Evolutionary conservation across 805 yeast species (phyloP).

Genomic region (Ogataea nitratoaversa): DNA sequence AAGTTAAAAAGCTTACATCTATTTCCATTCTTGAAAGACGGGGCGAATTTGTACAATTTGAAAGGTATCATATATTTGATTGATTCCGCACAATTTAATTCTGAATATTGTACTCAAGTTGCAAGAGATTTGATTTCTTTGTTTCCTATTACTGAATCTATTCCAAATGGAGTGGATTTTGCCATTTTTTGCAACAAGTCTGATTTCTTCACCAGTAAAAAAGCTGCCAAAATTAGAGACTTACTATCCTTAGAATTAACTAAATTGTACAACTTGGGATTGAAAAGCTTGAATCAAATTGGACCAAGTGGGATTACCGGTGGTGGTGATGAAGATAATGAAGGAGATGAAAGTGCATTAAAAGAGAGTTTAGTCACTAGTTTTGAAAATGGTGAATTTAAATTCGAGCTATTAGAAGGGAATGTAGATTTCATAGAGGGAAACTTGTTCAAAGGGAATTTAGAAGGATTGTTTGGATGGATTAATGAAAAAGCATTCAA

Average conservation of each 20-base stretch:
- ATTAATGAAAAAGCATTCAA: slow-evolving; percentile 70
- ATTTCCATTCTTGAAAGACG: slow-evolving; percentile 42
- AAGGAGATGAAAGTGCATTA: slow-evolving; percentile 22
- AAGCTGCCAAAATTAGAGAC: slow-evolving; percentile 54
- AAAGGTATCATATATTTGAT: slow-evolving; percentile 71
- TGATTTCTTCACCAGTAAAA: slow-evolving; percentile 81
- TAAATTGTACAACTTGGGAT: slow-evolving; percentile 45
- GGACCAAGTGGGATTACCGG: slow-evolving; percentile 26
- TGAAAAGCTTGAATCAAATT: slow-evolving; percentile 42
- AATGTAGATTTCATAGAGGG: slow-evolving; percentile 70
- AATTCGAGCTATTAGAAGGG: slow-evolving; percentile 68
- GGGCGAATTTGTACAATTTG: slow-evolving; percentile 34
- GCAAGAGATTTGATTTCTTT: slow-evolving; percentile 58
- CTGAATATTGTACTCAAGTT: slow-evolving; percentile 43
- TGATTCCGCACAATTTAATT: slow-evolving; percentile 63
- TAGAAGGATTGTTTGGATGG: slow-evolving; percentile 71
- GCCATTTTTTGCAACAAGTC: slow-evolving; percentile 79
- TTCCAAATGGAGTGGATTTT: slow-evolving; percentile 67
- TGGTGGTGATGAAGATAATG: slow-evolving; percentile 8
- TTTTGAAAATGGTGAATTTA: slow-evolving; percentile 43
- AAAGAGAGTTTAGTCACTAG: slow-evolving; percentile 40
- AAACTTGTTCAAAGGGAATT: slow-evolving; percentile 53
- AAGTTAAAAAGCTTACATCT: slow-evolving; percentile 59
- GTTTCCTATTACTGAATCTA: slow-evolving; percentile 55
- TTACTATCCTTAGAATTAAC: slow-evolving; percentile 63